Base-by-base conservation (phyloP, 768 basidiomycete genomes). In the Boletellus emodensis region DNA sequence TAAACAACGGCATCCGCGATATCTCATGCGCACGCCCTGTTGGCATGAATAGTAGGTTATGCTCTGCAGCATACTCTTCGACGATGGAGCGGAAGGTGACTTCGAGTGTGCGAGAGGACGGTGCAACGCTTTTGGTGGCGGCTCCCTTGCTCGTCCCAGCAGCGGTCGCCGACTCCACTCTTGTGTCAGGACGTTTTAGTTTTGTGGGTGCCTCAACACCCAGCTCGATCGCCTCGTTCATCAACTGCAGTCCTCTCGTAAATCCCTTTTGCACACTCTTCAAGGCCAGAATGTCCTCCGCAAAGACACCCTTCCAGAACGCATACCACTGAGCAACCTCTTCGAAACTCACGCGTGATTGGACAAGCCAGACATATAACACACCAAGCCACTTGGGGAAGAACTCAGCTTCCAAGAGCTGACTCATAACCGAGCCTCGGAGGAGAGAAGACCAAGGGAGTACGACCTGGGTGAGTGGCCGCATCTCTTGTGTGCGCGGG, bases 361-460 rank as follows among this genome's bases (percentile, higher is more conserved):
- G 89, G n/a, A 87, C 76, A 36, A 99, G 84, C 96, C 96, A 98
- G 40, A 91, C 70, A 62, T 94, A 85, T 20, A 99, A 74, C 18
- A 90, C 84, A 43, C 93, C 87, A 52, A 98, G 76, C 94, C 94
- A 99, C 65, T 96, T 95, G 4, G 93, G 90, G 79, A 97, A 97
- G 75, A 98, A 95, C 61, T 93, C 92, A 6, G 80, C 78, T 65
- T 95, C 90, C 55, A 99, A 72, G 12, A 99, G 72, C 61, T 94
- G 90, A 1, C 84, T 77, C 60, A 96, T 78, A 53, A 95, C 80
- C 4, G 87, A 83, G 0, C 82, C 69, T 8, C 90, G 85, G 33
- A 98, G 75, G 48, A 90, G 75, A 30, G 72, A 65, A 11, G 77
- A 74, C 96, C 96, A 99, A 1, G 75, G 73, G 39, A 97, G 73